phyloP scores from a whole-genome alignment of 2,329 filamentous ascomycete species.

The Ophiosphaerella narmari region DNA sequence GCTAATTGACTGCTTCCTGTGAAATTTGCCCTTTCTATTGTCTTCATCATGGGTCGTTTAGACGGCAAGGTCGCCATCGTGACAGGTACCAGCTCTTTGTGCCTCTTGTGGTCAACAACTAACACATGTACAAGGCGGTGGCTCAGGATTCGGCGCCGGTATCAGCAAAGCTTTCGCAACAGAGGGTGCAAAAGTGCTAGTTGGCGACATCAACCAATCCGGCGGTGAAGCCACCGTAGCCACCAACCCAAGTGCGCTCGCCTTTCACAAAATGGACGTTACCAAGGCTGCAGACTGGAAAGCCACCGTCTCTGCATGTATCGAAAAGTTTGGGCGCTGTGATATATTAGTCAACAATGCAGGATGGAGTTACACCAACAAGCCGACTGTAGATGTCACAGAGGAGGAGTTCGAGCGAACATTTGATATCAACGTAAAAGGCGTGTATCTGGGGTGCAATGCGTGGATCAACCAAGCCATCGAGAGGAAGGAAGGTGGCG shows the following conservation, averaged over 20 bases:
- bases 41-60: slow-evolving; percentile 48
- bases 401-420: slow-evolving; percentile 69
- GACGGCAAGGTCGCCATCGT: slow-evolving; percentile 62
- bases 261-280: slow-evolving; percentile 55
- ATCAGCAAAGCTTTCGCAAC: slow-evolving; percentile 63
- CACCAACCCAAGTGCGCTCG: slow-evolving; percentile 43
- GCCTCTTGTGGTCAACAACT: slow-evolving; percentile 1
- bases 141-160: slow-evolving; percentile 67
- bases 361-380: slow-evolving; percentile 59
- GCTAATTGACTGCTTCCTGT: too few species aligned
- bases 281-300: slow-evolving; percentile 59
- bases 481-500: slow-evolving; percentile 60
- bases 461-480: slow-evolving; percentile 66
- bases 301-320: slow-evolving; percentile 57
- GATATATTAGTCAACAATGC: slow-evolving; percentile 67
- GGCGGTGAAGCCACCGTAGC: slow-evolving; percentile 57
- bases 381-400: slow-evolving; percentile 65
- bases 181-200: slow-evolving; percentile 65
- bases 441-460: slow-evolving; percentile 64
- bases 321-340: slow-evolving; percentile 59
- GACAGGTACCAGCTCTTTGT: slow-evolving; percentile 48
- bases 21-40: too few species aligned
- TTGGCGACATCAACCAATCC: slow-evolving; percentile 64
- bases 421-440: slow-evolving; percentile 72
- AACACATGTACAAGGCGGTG: slow-evolving; percentile 52